phyloP scores from a whole-genome alignment of 2,329 filamentous ascomycete genomes.

The Diaporthe ilicicola region DNA sequence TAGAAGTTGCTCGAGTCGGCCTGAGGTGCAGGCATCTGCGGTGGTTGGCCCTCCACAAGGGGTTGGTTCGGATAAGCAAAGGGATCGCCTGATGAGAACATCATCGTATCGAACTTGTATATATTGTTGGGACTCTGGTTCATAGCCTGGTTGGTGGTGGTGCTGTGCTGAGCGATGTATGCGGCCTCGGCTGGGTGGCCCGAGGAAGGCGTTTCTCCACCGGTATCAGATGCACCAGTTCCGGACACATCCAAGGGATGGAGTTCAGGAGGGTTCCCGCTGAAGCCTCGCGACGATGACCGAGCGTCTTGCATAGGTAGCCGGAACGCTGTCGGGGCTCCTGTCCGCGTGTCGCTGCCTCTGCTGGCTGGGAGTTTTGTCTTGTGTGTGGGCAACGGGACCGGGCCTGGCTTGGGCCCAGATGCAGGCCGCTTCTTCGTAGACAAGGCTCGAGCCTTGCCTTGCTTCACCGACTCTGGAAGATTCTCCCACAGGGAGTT shows the following conservation, averaged over 20 bases:
- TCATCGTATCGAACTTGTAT: conserved; percentile 77
- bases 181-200: conserved; percentile 39
- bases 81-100: conserved; percentile 82
- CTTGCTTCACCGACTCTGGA: conserved; percentile 73
- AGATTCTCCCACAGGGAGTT: conserved; percentile 83
- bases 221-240: conserved; percentile 48
- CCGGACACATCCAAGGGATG: conserved; percentile 56
- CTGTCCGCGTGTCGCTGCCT: neutral
- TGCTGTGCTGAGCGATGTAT: conserved; percentile 27
- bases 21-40: conserved; percentile 43
- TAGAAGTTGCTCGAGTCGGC: conserved; percentile 56
- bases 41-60: conserved; percentile 59
- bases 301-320: conserved; percentile 35
- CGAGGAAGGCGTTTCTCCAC: conserved; percentile 42
- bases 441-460: conserved; percentile 47
- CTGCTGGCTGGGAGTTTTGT: neutral
- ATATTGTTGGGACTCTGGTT: conserved; percentile 55
- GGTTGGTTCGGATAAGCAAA: conserved; percentile 83
- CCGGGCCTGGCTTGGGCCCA: conserved; percentile 47
- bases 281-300: conserved; percentile 44
- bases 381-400: conserved; percentile 34
- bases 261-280: conserved; percentile 53
- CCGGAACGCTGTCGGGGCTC: neutral
- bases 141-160: conserved; percentile 40
- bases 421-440: conserved; percentile 67